phyloP scores from a whole-genome alignment of 2,329 filamentous ascomycete species.

The Fusarium nisikadoi region DNA sequence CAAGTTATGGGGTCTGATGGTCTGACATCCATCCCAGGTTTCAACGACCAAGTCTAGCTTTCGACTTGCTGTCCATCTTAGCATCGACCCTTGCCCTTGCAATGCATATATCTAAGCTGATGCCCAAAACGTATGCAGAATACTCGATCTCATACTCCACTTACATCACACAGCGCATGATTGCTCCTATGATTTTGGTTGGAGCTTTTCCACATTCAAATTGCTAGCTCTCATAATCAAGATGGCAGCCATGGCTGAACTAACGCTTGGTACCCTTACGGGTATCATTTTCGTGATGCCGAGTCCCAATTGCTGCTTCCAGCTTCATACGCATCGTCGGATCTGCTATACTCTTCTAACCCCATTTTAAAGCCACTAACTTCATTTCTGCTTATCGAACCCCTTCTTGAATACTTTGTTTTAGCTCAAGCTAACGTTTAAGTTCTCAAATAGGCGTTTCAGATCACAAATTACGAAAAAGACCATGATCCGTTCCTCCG shows the following conservation, averaged over 20 bases:
- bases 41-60: not conserved
- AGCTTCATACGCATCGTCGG: not conserved
- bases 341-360: not conserved
- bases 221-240: not conserved
- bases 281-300: not conserved
- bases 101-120: fast-evolving
- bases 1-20: not conserved
- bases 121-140: too few relatives aligned
- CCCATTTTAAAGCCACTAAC: not conserved
- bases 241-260: not conserved
- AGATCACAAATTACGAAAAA: too few relatives aligned
- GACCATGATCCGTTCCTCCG: not conserved
- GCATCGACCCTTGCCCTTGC: fast-evolving
- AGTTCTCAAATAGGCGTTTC: fast-evolving
- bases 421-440: not conserved
- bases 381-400: not conserved
- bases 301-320: too few relatives aligned
- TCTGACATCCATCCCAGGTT: not conserved
- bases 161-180: not conserved
- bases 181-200: not conserved
- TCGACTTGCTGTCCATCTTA: not conserved
- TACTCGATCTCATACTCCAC: too few relatives aligned
- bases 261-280: fast-evolving
- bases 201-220: not conserved
- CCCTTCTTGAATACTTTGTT: fast-evolving